Evolutionary conservation across 257 asterid species (phyloP).

Genomic region (Schizonepeta tenuifolia): DNA sequence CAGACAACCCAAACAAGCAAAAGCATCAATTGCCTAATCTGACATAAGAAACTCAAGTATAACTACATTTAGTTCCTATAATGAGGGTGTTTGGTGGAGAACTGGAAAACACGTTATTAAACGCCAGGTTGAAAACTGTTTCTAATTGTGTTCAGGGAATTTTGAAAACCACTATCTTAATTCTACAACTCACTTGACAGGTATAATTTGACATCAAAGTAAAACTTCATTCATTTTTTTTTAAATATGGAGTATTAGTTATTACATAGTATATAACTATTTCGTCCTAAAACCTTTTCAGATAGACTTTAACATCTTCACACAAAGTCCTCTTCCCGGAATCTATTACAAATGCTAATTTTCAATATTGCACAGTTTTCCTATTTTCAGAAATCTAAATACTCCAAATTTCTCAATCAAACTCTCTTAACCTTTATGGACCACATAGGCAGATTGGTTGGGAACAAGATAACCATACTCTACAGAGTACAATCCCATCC

Average conservation of each 20-base stretch:
- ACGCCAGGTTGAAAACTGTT: not conserved
- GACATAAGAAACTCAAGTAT: conserved; percentile 11
- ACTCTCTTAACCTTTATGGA: not conserved
- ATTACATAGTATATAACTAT: not conserved
- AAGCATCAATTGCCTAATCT: not conserved
- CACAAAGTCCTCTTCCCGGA: not conserved
- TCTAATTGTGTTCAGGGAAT: not conserved
- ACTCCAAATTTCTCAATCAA: not conserved
- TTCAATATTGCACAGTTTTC: not conserved
- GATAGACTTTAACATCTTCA: not conserved
- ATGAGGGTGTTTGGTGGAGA: not conserved
- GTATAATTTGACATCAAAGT: not conserved
- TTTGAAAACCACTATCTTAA: not conserved
- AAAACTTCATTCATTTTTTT: not conserved
- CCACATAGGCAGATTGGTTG: not conserved
- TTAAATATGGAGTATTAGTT: not conserved
- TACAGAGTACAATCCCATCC: not conserved
- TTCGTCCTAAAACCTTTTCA: not conserved
- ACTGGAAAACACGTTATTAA: not conserved
- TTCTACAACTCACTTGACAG: not conserved
- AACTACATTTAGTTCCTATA: not conserved
- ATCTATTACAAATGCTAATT: not conserved
- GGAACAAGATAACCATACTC: not conserved
- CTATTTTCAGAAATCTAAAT: not conserved
- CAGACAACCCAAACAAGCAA: not conserved